Percentiles rank a stretch among this genome's conserved stretches.
Conservation (phyloP, 2,329 filamentous ascomycete genomes). For the Cephalotrichum gorgonifer region DNA sequence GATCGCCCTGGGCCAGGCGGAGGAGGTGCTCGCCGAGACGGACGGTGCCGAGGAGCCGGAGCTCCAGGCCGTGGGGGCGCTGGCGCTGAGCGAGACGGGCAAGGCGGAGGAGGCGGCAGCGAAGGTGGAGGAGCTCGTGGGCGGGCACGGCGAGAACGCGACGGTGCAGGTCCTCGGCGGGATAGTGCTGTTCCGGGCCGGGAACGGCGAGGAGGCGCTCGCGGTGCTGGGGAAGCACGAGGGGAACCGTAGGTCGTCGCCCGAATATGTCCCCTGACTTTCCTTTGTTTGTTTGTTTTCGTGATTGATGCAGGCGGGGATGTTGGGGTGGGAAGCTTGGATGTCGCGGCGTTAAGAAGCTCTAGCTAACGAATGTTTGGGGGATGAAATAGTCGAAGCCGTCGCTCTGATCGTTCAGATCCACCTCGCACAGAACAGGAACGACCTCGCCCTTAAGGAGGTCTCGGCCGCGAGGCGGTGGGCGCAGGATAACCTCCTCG, state of each 20-base stretch:
- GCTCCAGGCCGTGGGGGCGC: constrained; percentile 62
- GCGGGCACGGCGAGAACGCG: constrained; percentile 59
- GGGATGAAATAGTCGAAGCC: constrained; percentile 48
- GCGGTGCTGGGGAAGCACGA: constrained; percentile 72
- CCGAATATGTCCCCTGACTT: background rate
- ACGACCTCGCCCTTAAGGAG: constrained; percentile 84
- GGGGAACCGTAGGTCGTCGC: constrained; percentile 58
- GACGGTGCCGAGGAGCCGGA: constrained; percentile 55
- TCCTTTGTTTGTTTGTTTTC: background rate
- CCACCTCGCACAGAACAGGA: constrained; percentile 81
- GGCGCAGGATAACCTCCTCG: constrained; percentile 88
- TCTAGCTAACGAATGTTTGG: constrained; percentile 12
- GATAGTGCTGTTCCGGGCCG: constrained; percentile 71
- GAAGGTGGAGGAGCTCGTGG: constrained; percentile 56
- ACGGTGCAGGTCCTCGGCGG: constrained; percentile 74
- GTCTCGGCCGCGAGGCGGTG: constrained; percentile 78
- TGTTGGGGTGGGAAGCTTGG: background rate
- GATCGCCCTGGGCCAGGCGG: constrained; percentile 69
- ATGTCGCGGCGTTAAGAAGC: background rate
- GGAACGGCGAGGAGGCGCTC: constrained; percentile 77
- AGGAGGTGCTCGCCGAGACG: constrained; percentile 61
- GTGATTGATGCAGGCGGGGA: no score
- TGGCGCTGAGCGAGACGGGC: constrained; percentile 58
- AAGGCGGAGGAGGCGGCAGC: constrained; percentile 51
- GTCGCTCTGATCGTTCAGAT: constrained; percentile 88